These are phyloP conservation scores for Penicillium cosmopolitanum DNA, from an alignment of 495 filamentous ascomycete genomes.

Conservation along the genomic window DNA sequence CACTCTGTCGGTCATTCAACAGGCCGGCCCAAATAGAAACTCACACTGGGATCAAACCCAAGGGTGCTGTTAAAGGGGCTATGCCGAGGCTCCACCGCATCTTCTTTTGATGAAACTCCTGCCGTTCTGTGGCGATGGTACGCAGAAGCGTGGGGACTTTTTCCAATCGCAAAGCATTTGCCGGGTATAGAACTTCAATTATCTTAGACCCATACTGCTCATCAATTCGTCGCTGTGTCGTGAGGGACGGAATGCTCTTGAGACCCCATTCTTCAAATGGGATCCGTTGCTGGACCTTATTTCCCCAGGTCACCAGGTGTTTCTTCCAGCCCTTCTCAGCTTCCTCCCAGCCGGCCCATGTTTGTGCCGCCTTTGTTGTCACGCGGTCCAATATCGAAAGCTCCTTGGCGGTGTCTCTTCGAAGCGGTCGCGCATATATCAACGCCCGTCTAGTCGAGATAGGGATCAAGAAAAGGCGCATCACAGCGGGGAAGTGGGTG, in stretches of 20 bases:
- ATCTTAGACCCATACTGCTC: slow-evolving; percentile 65
- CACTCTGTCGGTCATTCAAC: slow-evolving; percentile 12
- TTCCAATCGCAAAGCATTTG: slow-evolving; percentile 63
- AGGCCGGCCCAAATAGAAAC: slow-evolving; percentile 27
- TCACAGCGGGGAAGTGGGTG: slow-evolving; percentile 40
- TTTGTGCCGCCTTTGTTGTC: slow-evolving; percentile 67
- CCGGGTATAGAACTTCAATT: slow-evolving; percentile 79
- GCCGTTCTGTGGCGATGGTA: slow-evolving; percentile 73
- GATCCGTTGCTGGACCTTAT: slow-evolving; percentile 80
- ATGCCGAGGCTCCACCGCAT: slow-evolving; percentile 79
- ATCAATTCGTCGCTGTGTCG: slow-evolving; percentile 61
- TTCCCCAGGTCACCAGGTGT: slow-evolving; percentile 80
- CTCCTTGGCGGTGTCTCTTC: slow-evolving; percentile 49
- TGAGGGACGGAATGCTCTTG: slow-evolving; percentile 90
- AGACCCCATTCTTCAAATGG: slow-evolving; percentile 97
- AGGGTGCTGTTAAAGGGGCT: slow-evolving; percentile 82
- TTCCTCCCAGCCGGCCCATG: slow-evolving; percentile 87
- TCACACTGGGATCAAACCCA: slow-evolving; percentile 85
- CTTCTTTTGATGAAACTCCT: slow-evolving; percentile 72
- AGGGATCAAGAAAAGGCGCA: slow-evolving; percentile 95
- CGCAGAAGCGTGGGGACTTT: slow-evolving; percentile 63
- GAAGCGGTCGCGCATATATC: slow-evolving; percentile 84
- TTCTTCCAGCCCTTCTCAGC: slow-evolving; percentile 86
- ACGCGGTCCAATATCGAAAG: slow-evolving; percentile 63
- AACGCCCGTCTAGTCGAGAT: slow-evolving; percentile 90